phyloP scores from a whole-genome alignment of 176 grass and related monocot genomes.

The Eragrostis curvula region DNA sequence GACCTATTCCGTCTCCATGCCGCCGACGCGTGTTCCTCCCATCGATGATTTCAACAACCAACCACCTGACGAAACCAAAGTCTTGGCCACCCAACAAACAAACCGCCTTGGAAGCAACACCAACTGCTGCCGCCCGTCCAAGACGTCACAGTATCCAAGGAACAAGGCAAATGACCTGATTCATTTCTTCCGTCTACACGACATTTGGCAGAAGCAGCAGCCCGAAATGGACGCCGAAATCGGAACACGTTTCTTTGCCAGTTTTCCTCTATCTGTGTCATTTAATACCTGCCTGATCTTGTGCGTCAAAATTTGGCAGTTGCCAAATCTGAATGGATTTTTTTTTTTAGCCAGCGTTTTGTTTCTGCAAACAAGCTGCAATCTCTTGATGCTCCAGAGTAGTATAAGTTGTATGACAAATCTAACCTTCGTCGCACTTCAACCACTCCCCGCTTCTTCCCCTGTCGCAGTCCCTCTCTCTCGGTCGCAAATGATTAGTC shows the following conservation, averaged over 20 bases:
- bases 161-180: background rate
- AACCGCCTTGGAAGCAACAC: conserved; percentile 31
- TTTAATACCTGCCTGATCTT: background rate
- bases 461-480: background rate
- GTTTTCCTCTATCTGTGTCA: background rate
- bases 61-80: background rate
- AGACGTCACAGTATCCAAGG: background rate
- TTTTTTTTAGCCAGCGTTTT: background rate
- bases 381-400: background rate
- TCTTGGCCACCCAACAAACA: conserved; percentile 25
- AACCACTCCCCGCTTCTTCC: background rate
- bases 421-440: background rate
- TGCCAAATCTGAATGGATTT: conserved; percentile 17
- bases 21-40: too few relatives aligned
- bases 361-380: background rate
- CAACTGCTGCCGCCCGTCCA: background rate
- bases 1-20: background rate
- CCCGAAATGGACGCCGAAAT: background rate
- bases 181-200: background rate
- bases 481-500: too few relatives aligned
- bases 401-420: background rate
- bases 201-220: background rate
- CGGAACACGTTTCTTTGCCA: background rate
- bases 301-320: background rate
- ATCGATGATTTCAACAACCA: background rate